These are phyloP conservation scores for Mycena filopes DNA, from an alignment of 768 basidiomycete genomes.

Conservation along the genomic window DNA sequence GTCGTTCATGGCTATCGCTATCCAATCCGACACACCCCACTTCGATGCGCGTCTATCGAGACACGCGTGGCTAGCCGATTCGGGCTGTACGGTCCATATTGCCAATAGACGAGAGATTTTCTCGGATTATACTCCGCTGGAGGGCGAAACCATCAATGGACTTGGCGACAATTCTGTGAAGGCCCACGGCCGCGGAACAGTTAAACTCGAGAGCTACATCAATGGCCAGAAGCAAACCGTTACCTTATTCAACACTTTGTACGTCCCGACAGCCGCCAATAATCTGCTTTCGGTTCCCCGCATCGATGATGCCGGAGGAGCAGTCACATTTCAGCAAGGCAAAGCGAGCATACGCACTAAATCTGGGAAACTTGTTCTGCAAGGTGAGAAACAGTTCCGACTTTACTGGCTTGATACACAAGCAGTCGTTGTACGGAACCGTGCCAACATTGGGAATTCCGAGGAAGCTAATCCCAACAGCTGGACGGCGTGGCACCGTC, in stretches of 20 bases:
- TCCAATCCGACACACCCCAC: no score
- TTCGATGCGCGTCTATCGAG: conserved; percentile 9
- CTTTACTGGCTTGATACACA: conserved; percentile 5
- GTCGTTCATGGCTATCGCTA: no score
- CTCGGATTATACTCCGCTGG: conserved; percentile 1
- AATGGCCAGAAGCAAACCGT: neutral
- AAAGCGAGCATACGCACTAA: neutral
- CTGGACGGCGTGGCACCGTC: conserved; percentile 1
- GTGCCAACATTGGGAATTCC: conserved; percentile 2
- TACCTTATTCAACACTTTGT: conserved; percentile 1
- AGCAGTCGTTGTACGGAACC: neutral
- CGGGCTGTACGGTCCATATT: conserved; percentile 15
- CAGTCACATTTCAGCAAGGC: neutral
- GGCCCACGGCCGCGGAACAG: conserved; percentile 10
- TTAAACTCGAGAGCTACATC: neutral
- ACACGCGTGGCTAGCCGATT: conserved; percentile 13
- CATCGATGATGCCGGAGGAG: conserved; percentile 1
- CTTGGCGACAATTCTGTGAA: no score
- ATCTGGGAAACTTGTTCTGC: neutral
- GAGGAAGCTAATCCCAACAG: neutral
- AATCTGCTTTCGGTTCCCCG: conserved; percentile 2
- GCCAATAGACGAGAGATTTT: conserved; percentile 5
- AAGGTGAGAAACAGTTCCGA: conserved; percentile 4
- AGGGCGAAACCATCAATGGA: conserved; percentile 11
- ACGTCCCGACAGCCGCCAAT: neutral